Percentiles rank a stretch among this genome's conserved stretches.
These are phyloP conservation scores for Pittosporum tobira DNA, from an alignment of 129 eudicot species.

Conservation along the genomic window DNA sequence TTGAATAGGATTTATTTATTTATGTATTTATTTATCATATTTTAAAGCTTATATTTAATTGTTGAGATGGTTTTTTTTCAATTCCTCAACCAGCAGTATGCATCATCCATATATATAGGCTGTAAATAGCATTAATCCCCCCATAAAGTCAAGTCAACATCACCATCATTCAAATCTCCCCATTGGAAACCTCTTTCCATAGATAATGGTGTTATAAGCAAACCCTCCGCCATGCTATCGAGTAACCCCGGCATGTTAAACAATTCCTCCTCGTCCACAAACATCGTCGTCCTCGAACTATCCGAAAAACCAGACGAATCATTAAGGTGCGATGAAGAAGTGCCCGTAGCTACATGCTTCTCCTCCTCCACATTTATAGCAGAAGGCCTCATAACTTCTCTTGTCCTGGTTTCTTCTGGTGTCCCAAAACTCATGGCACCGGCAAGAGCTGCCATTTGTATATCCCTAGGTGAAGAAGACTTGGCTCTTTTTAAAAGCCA, in stretches of 20 bases:
- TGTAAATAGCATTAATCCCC: too few species aligned
- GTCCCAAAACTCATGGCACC: slow-evolving; percentile 15
- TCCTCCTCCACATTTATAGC: not conserved
- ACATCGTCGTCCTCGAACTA: not conserved
- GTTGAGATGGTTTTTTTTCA: too few species aligned
- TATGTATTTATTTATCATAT: too few species aligned
- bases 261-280: slow-evolving; percentile 32
- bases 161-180: slow-evolving; percentile 13
- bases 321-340: too few species aligned
- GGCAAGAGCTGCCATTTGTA: slow-evolving; percentile 18
- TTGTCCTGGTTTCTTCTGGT: not conserved
- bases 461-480: slow-evolving; percentile 21
- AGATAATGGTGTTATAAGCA: slow-evolving; percentile 33
- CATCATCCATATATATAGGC: too few species aligned
- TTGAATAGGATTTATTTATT: too few species aligned
- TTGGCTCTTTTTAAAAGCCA: slow-evolving; percentile 11
- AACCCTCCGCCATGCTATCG: slow-evolving; percentile 43
- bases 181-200: slow-evolving; percentile 34
- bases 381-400: not conserved
- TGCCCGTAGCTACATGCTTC: not conserved
- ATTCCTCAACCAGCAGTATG: too few species aligned
- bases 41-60: too few species aligned
- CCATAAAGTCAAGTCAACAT: slow-evolving; percentile 30
- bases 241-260: slow-evolving; percentile 30
- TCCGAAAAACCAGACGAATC: too few species aligned